Evolutionary conservation across 345 rosid genomes (phyloP), one percentile per base, ranked within the genome.

Genomic region (Dipteronia dyeriana): DNA sequence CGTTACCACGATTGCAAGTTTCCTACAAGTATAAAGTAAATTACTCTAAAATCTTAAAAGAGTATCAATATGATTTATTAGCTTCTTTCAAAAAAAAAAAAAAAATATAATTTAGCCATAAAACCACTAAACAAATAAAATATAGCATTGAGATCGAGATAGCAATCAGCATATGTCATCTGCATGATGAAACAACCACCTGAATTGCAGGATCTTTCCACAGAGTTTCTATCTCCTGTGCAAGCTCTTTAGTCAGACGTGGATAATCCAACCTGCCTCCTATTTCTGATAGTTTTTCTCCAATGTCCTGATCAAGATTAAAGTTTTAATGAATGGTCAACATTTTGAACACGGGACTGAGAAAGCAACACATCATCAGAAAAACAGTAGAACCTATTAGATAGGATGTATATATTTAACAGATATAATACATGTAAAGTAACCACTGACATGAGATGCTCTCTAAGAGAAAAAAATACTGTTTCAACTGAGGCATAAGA

Each of bases 131-230:
- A 61, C 22, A 43, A 61, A 23, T 56, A 74, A 73, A 70, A 25
- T 25, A 29, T 25, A 34, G 29, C 26, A 66, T 70, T 9, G 22
- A 59, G 14, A 75, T 11, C 19, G 3, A 63, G 31, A 43, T 20
- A 53, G 51, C 29, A 68, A 75, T 51, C 72, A 68, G 53, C 56
- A 41, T 9, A 63, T 63, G 59, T n/a, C 47, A 63, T 29, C 68
- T 43, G 51, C 62, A 78, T 26, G 39, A 82, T 60, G 75, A 68
- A 62, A 69, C 38, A 71, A 54, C 75, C 60, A 92, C 99, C 97
- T 97, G 97, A 79, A 97, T 90, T 65, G 99, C 98, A 74, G 91
- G 84, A 82, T 97, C 98, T 62, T 88, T 92, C 99, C 99, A 97
- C 54, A 97, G 78, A 77, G 88, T 84, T 85, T 94, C 97, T 25